Evolutionary conservation across 345 rosid genomes (phyloP).

Genomic region (Brassica carinata): DNA sequence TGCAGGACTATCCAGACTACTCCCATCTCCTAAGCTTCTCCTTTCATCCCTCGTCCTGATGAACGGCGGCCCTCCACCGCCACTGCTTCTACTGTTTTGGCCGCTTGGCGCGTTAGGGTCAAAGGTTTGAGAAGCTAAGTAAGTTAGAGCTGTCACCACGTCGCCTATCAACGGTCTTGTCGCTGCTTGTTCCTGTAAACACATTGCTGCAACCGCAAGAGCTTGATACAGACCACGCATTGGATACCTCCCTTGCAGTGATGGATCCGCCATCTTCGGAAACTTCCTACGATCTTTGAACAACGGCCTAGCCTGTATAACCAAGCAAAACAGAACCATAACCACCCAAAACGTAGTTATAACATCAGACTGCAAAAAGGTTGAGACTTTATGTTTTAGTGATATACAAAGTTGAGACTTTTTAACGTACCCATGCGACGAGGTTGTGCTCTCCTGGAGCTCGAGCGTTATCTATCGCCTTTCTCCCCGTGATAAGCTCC

Average conservation of each 20-base stretch:
- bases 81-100: conserved; percentile 57
- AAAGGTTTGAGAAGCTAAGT: conserved; percentile 90
- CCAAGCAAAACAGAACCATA: neutral
- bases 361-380: neutral
- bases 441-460: conserved; percentile 92
- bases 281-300: conserved; percentile 96
- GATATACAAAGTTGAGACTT: neutral
- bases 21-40: conserved; percentile 64
- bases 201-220: conserved; percentile 98
- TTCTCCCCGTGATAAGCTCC: conserved; percentile 95
- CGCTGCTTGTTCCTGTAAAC: conserved; percentile 96
- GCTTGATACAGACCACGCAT: conserved; percentile 98
- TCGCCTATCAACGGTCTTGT: conserved; percentile 95
- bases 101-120: conserved; percentile 60
- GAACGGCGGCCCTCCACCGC: conserved; percentile 56
- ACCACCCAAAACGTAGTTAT: neutral
- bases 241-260: conserved; percentile 86
- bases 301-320: conserved; percentile 83
- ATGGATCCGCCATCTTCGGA: conserved; percentile 95
- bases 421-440: conserved; percentile 84
- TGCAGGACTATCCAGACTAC: conserved; percentile 63
- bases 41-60: conserved; percentile 69
- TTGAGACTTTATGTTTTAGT: neutral
- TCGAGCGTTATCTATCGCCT: conserved; percentile 84
- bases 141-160: conserved; percentile 93